Conservation (phyloP, 208 protist species). For the Crithidia bombi region DNA sequence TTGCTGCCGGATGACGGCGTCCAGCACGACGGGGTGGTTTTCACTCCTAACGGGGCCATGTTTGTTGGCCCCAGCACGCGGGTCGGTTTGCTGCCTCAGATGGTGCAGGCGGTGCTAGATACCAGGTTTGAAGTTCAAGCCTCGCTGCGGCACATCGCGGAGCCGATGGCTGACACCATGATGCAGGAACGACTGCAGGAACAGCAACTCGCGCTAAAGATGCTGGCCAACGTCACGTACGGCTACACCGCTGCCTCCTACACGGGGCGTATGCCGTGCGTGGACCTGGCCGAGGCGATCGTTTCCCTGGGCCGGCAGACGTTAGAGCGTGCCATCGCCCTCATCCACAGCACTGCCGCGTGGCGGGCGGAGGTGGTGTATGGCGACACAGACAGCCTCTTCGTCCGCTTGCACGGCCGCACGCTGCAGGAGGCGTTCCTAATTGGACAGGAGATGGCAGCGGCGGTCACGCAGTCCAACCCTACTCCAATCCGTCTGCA, state of each 20-base stretch:
- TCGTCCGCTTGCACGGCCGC: conserved; percentile 88
- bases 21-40: conserved; percentile 41
- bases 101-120: conserved; percentile 78
- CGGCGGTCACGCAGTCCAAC: conserved; percentile 93
- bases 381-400: conserved; percentile 99
- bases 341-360: conserved; percentile 95
- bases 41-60: conserved; percentile 82
- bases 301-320: conserved; percentile 99
- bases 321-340: conserved; percentile 96
- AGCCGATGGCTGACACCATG: conserved; percentile 40
- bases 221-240: conserved; percentile 99
- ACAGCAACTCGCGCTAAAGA: conserved; percentile 98
- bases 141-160: conserved; percentile 68
- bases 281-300: conserved; percentile 95
- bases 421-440: conserved; percentile 67
- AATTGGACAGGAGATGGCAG: conserved; percentile 78
- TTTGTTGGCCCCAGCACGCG: conserved; percentile 61
- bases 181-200: conserved; percentile 91
- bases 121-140: conserved; percentile 86
- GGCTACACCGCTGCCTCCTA: conserved; percentile 99
- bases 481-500: conserved; percentile 97
- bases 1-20: conserved; percentile 68
- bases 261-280: conserved; percentile 98
- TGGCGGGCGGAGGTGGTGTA: conserved; percentile 98
- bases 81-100: conserved; percentile 74